These are phyloP conservation scores for Trypanosoma theileri DNA, from an alignment of 208 protist genomes.

Conservation along the genomic window DNA sequence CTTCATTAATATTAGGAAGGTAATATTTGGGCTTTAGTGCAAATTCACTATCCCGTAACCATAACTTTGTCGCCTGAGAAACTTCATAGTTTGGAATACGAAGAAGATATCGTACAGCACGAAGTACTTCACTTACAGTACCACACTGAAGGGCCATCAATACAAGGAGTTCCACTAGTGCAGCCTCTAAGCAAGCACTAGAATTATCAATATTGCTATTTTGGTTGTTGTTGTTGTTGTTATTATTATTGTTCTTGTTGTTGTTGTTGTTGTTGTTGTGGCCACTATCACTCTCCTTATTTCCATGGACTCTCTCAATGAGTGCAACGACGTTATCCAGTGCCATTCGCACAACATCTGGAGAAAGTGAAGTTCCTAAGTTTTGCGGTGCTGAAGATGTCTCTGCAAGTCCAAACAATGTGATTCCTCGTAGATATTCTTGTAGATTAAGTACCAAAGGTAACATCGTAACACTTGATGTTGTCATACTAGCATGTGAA, in stretches of 20 bases:
- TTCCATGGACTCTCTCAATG: constrained; percentile 32
- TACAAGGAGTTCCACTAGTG: constrained; percentile 65
- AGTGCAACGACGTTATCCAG: constrained; percentile 52
- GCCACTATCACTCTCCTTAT: neutral
- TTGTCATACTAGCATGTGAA: constrained; percentile 29
- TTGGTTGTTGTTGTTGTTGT: neutral
- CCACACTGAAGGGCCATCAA: constrained; percentile 77
- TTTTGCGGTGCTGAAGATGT: constrained; percentile 6
- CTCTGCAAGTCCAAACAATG: constrained; percentile 71
- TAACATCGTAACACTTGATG: constrained; percentile 32
- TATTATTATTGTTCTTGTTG: neutral
- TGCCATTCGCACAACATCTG: constrained; percentile 59
- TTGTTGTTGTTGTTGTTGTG: neutral
- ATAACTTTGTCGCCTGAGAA: constrained; percentile 41
- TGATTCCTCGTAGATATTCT: constrained; percentile 69
- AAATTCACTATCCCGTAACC: constrained; percentile 48
- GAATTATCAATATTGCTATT: constrained; percentile 2
- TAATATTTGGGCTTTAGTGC: constrained; percentile 41
- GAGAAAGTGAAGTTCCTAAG: constrained; percentile 35
- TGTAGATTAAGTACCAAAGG: constrained; percentile 66
- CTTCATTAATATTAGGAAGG: constrained; percentile 55
- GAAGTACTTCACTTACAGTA: constrained; percentile 67
- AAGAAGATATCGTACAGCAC: constrained; percentile 61
- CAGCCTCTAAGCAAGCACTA: constrained; percentile 17
- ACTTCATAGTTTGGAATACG: constrained; percentile 33